Base-by-base conservation (phyloP, 148 eudicot genomes). In the Beta vulgaris region DNA sequence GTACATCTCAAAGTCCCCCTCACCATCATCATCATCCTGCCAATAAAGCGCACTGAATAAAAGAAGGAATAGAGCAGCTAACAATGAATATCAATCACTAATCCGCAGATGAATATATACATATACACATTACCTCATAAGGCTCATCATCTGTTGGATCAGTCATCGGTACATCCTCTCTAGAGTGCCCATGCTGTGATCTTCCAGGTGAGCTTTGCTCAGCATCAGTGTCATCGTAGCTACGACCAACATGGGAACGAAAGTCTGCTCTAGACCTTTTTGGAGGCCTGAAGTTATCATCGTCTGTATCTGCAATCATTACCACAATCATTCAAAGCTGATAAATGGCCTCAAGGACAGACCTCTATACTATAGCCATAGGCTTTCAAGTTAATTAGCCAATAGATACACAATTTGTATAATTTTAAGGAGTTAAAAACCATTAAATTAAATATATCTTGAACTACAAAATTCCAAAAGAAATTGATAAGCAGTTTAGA, bases 201-300 rank as follows among this genome's bases (percentile, higher is more conserved):
- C 93, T 83, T 74, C 93, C 98, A 25, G 93, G 98, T 59, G 98
- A 89, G 81, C 98, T 93, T 62, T 86, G 96, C 69, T 91, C 90
- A 25, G 87, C 87, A 81, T 93, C 98, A 62, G 91, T 82, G 70
- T 92, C 97, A 70, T 91, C 97, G 60, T 78, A 69, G 73, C 79
- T 84, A 62, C 88, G 83, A 57, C 80, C 71, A 61, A 49, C 39
- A 49, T 93, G 84, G 77, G 88, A 86, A 36, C 87, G 87, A 64
- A 73, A 77, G 72, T 77, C 85, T 57, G 90, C 91, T 84, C 97
- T 83, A 34, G 89, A 73, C 80, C 97, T 86, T 79, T 90, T 94
- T 1, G 92, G 79, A 73, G 98, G 98, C 86, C 93, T 87, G 69
- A 82, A 83, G 72, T 68, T 89, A 62, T 91, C 98, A 73, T 91